Evolutionary conservation across 1,139 yeast genomes (phyloP).

Genomic region (Yamadazyma spencermartinsiae): DNA sequence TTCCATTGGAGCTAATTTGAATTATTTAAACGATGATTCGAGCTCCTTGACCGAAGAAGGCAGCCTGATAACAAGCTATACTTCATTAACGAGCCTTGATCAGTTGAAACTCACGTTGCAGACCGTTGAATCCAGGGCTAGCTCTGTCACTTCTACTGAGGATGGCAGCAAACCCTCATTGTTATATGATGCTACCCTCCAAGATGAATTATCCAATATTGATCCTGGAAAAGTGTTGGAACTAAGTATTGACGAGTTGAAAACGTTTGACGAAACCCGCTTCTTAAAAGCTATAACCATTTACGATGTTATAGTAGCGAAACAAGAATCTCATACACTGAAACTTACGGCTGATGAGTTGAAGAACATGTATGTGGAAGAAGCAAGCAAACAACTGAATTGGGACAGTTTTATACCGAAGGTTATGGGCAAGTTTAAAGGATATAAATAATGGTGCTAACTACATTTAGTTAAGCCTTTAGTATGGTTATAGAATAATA

Average conservation of each 20-base stretch:
- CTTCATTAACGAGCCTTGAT: slow-evolving; percentile 32
- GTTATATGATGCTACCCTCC: slow-evolving; percentile 4
- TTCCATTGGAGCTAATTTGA: slow-evolving; percentile 66
- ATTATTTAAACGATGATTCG: slow-evolving; percentile 34
- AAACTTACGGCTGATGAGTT: slow-evolving; percentile 22
- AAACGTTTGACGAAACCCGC: slow-evolving; percentile 4
- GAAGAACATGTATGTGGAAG: slow-evolving; percentile 20
- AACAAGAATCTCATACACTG: slow-evolving; percentile 13
- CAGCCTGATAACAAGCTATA: slow-evolving; percentile 17
- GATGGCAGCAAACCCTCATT: slow-evolving; percentile 15
- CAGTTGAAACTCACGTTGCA: slow-evolving; percentile 23
- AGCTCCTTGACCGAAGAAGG: slow-evolving; percentile 7
- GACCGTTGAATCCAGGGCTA: slow-evolving; percentile 6
- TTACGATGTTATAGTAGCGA: slow-evolving; percentile 26
- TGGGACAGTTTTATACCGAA: slow-evolving; percentile 15
- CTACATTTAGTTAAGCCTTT: slow-evolving; percentile 3
- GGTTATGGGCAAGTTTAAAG: slow-evolving; percentile 9
- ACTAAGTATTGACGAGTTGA: slow-evolving; percentile 17
- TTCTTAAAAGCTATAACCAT: slow-evolving; percentile 32
- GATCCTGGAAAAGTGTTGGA: slow-evolving; percentile 4
- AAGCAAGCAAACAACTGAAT: slow-evolving; percentile 4
- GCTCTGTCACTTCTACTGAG: slow-evolving; percentile 23
- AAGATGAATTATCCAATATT: neutral
- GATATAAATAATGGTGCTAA: neutral
- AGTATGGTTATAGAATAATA: too few relatives aligned